Evolutionary conservation across 2,329 filamentous ascomycete genomes (phyloP), one percentile per base, ranked within the genome.

Genomic region (Mollisia scopiformis): DNA sequence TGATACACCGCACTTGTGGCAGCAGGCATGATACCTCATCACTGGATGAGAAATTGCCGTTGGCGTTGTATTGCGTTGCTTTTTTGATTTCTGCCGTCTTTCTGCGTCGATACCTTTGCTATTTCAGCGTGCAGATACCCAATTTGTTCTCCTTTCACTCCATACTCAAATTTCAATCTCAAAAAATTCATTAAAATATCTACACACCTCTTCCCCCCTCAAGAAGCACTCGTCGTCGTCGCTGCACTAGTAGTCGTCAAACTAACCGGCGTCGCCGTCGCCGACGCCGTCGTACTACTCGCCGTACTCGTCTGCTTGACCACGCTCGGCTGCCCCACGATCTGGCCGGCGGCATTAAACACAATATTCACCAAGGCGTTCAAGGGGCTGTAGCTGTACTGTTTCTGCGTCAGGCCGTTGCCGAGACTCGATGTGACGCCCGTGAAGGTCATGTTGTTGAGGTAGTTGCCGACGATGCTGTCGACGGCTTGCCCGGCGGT

Each of bases 371-470:
- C 80, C 59, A 86, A 69, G 2, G 80, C 75, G 56, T 77, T 79
- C 35, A 85, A 72, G 30, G 82, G 75, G 23, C 76, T 73, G 64
- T 84, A 85, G 4, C 73, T 75, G 66, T 80, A 86, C n/a, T 79
- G 80, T 73, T 81, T 84, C 70, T 85, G 78, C 6, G 77, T 76
- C 25, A 75, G 53, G 1, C 76, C 76, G 33, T 73, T 74, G 1
- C 68, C 67, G 6, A 78, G 65, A n/a, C 71, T 66, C 56, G 62
- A n/a, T 2, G 35, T 55, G 6, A 66, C 49, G 35, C 71, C 66
- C 51, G 79, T 79, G 61, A 77, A 75, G 6, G 84, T 87, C 84
- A 88, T 87, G 72, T 87, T 87, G 59, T 76, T 75, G 67, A 79
- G 69, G 71, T 79, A 88, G 68, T 85, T 82, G 54, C 85, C 85